Evolutionary conservation across 768 basidiomycete genomes (phyloP).

Genomic region (Hysterangium stoloniferum): DNA sequence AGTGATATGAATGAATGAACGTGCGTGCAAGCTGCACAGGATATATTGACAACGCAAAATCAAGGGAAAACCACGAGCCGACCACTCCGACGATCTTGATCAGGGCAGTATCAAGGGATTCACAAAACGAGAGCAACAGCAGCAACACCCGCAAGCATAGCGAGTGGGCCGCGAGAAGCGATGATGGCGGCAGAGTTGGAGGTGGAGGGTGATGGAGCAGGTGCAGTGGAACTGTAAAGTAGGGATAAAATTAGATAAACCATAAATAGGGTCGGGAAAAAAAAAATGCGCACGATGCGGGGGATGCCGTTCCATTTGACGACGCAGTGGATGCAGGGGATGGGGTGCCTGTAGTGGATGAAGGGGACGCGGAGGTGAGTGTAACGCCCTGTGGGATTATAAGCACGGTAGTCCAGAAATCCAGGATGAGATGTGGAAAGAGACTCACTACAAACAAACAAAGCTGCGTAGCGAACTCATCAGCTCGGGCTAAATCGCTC

Average conservation of each 20-base stretch:
- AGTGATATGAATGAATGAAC: neutral
- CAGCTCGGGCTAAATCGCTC: neutral
- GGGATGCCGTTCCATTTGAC: slow-evolving; percentile 14
- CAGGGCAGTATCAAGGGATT: neutral
- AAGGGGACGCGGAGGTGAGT: slow-evolving; percentile 27
- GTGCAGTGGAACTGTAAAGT: neutral
- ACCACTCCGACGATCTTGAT: no score
- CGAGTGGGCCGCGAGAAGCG: neutral
- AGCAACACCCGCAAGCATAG: slow-evolving; percentile 1
- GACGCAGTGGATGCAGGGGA: slow-evolving; percentile 19
- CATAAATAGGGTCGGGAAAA: neutral
- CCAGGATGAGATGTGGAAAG: neutral
- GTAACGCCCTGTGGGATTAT: slow-evolving; percentile 41
- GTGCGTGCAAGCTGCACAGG: no score
- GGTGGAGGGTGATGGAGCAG: slow-evolving; percentile 5
- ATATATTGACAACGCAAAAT: slow-evolving; percentile 2
- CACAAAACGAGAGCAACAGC: no score
- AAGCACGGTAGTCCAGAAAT: neutral
- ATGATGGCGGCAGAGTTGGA: slow-evolving; percentile 13
- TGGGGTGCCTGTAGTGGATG: slow-evolving; percentile 9
- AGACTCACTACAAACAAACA: slow-evolving; percentile 7
- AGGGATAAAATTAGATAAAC: neutral
- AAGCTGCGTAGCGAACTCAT: neutral
- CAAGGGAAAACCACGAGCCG: no score
- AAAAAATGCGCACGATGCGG: slow-evolving; percentile 3